Evolutionary conservation across 805 yeast genomes (phyloP).

Genomic region (Candida morakotiae): DNA sequence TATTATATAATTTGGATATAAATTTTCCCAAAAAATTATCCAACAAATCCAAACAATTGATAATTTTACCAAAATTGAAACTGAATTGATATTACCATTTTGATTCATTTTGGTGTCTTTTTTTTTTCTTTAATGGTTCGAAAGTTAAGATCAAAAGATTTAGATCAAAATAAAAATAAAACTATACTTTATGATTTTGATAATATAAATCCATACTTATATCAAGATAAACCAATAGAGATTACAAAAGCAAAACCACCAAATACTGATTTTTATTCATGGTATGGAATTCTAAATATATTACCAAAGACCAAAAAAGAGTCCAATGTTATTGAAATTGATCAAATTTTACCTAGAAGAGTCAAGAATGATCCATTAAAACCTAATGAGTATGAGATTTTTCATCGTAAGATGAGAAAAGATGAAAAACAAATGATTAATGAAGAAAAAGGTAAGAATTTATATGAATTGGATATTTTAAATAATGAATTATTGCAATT

Average conservation of each 20-base stretch:
- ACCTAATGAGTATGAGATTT: constrained; percentile 39
- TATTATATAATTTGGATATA: constrained; percentile 21
- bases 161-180: constrained; percentile 9
- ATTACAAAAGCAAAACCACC: constrained; percentile 4
- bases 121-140: constrained; percentile 4
- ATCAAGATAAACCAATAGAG: constrained; percentile 16
- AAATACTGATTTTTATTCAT: constrained; percentile 1
- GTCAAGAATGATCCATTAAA: constrained; percentile 36
- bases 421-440: constrained; percentile 60
- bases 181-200: constrained; percentile 32
- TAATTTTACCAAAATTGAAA: not conserved
- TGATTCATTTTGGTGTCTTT: not conserved
- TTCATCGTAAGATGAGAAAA: constrained; percentile 58
- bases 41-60: constrained; percentile 19
- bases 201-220: constrained; percentile 22
- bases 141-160: constrained; percentile 27
- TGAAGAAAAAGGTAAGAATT: constrained; percentile 49
- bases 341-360: constrained; percentile 16
- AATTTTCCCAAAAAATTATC: constrained; percentile 30
- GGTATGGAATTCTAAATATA: not conserved
- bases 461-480: constrained; percentile 55
- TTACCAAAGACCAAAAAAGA: not conserved
- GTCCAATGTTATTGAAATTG: constrained; percentile 1
- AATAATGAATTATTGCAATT: constrained; percentile 39
- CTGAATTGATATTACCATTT: not conserved